Percentiles rank a stretch among this genome's conserved stretches.
Evolutionary conservation across 768 basidiomycete genomes (phyloP).

Genomic region (Wakefieldia striispora): DNA sequence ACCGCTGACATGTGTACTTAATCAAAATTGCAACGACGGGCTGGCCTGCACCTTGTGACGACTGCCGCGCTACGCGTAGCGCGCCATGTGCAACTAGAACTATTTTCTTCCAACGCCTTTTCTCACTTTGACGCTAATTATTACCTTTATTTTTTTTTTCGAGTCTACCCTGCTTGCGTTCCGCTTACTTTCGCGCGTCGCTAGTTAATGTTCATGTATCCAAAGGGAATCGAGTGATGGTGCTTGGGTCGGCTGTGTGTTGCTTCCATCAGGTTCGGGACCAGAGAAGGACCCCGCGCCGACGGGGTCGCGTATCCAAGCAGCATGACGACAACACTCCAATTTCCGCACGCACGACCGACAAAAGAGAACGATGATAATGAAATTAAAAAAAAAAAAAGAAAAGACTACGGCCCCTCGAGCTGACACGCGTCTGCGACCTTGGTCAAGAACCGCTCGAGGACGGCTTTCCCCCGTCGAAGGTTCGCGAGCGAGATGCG

Average conservation of each 20-base stretch:
- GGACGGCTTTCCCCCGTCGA: constrained; percentile 68
- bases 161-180: too few species aligned
- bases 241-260: too few species aligned
- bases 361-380: too few species aligned
- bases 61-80: neutral
- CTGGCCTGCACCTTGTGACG: constrained; percentile 21
- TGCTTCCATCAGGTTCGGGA: too few species aligned
- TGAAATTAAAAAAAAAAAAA: neutral
- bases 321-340: too few species aligned
- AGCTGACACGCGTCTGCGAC: constrained; percentile 35
- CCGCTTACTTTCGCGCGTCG: too few species aligned
- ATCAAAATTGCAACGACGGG: constrained; percentile 13
- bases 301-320: too few species aligned
- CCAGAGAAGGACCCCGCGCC: too few species aligned
- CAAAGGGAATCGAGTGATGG: too few species aligned
- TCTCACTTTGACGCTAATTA: neutral
- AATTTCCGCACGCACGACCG: too few species aligned
- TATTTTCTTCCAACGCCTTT: neutral
- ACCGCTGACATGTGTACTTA: constrained; percentile 11
- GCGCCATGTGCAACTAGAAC: constrained; percentile 14
- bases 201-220: too few species aligned
- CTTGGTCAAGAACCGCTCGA: constrained; percentile 69
- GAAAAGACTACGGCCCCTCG: neutral
- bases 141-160: neutral
- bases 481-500: constrained; percentile 84